Base-by-base conservation (phyloP, 2,329 filamentous ascomycete species). In the Colletotrichum lindemuthianum region DNA sequence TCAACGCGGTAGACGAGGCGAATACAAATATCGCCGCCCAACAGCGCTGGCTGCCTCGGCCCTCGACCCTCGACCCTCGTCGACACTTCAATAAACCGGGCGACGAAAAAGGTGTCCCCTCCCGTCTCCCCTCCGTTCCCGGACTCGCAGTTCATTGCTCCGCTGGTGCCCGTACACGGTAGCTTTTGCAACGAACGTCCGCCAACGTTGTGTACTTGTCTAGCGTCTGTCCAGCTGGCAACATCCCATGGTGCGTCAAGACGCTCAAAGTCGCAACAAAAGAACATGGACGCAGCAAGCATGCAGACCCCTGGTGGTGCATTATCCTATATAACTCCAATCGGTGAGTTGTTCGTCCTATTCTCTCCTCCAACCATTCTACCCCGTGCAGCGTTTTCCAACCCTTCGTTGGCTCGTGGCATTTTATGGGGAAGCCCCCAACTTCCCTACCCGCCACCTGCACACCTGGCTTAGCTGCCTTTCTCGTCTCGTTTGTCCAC, bases 251-350 rank as follows among this genome's bases (percentile, higher is more conserved):
- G 61, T 58, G 67, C 67, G 66, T 68, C 68, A 67, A 64, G 69
- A 60, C 57, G 57, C 39, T 7, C 45, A 52, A 24, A 56, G 58
- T 65, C 41, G 58, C 63, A 53, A 47, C 59, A 57, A 45, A 65
- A 71, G 68, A 43, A 37, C 49, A 80, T 80, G 78, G 79, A 78
- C 71, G 72, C 73, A 68, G 70, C 72, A 72, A 71, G 71, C 72
- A 78, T 79, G 78, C 80, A 79, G 73, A 79, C 77, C 78, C 80
- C 78, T 78, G 79, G 73, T 74, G 78, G 79, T 76, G 77, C 76
- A 70, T 76, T 78, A 67, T 81, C 79, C 67, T 84, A 81, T 76
- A 79, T 87, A 69, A 79, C 77, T 71, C 85, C 84, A 75, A 84
- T 86, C 76, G 85, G 85, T 86, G 76, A 82, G 84, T 70, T 65